These are phyloP conservation scores for Rhinocladiella mackenziei DNA, from an alignment of 2,329 filamentous ascomycete genomes.

Conservation along the genomic window DNA sequence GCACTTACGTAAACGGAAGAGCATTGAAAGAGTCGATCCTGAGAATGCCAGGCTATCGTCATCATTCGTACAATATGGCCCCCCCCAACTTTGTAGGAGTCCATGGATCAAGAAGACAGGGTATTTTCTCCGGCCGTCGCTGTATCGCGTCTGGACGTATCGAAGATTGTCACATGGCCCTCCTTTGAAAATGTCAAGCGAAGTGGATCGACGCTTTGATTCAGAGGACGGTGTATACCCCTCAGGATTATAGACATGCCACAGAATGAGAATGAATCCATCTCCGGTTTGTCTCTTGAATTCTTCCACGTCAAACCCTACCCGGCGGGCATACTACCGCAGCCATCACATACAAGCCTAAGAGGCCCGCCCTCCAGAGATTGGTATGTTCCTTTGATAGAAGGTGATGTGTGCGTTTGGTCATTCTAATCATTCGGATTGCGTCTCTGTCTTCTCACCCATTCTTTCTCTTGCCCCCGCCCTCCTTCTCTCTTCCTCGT, in stretches of 20 bases:
- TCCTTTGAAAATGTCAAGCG: conserved; percentile 60
- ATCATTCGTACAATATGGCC: conserved; percentile 85
- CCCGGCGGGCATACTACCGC: conserved; percentile 78
- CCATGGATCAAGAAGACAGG: conserved; percentile 86
- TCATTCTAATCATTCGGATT: conserved; percentile 17
- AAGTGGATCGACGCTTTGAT: conserved; percentile 45
- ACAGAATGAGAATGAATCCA: conserved; percentile 82
- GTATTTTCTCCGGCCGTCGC: conserved; percentile 58
- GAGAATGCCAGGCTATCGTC: conserved; percentile 86
- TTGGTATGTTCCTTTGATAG: conserved; percentile 53
- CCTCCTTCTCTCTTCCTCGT: conserved; percentile 65
- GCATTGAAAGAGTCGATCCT: conserved; percentile 85
- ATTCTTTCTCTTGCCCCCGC: conserved; percentile 58
- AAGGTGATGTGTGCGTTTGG: conserved; percentile 25
- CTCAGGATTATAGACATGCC: conserved; percentile 82
- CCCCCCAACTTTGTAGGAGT: conserved; percentile 78
- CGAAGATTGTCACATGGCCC: conserved; percentile 26
- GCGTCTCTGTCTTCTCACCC: conserved; percentile 49
- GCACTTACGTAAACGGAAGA: conserved; percentile 84
- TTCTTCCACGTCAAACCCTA: conserved; percentile 79
- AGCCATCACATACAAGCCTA: conserved; percentile 72
- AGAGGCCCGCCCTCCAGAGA: conserved; percentile 79
- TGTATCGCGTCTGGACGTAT: conserved; percentile 32
- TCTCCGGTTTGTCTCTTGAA: conserved; percentile 89
- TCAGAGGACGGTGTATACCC: conserved; percentile 58